Conservation (phyloP, 2,329 filamentous ascomycete genomes). For the Cladosporium sphaerospermum region DNA sequence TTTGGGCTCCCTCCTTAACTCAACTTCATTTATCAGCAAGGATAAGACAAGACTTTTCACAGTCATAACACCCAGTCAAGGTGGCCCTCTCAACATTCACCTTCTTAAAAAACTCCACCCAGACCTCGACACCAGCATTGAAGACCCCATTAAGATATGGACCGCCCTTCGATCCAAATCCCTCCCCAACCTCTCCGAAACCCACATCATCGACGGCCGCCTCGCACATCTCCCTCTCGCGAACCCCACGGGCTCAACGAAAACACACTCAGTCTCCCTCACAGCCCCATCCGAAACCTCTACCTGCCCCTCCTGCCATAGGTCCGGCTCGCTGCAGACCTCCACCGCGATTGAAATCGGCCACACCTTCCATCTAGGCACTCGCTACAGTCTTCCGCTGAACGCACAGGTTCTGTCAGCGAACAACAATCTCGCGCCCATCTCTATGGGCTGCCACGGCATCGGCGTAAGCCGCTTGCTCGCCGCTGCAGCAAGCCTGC, state of each 20-base stretch:
- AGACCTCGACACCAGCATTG: slow-evolving; percentile 65
- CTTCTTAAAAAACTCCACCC: slow-evolving; percentile 61
- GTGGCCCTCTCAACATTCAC: slow-evolving; percentile 48
- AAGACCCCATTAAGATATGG: slow-evolving; percentile 36
- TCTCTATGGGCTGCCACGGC: slow-evolving; percentile 96
- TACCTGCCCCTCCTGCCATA: slow-evolving; percentile 62
- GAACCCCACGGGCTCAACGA: background rate
- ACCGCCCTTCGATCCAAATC: slow-evolving; percentile 7
- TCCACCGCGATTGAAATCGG: slow-evolving; percentile 80
- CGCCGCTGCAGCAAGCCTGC: slow-evolving; percentile 72
- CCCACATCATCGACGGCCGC: slow-evolving; percentile 14
- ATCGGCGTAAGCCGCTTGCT: slow-evolving; percentile 90
- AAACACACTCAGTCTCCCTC: slow-evolving; percentile 49
- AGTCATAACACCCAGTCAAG: slow-evolving; percentile 43
- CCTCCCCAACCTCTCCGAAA: slow-evolving; percentile 14
- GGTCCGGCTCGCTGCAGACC: slow-evolving; percentile 53
- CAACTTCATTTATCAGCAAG: slow-evolving; percentile 44
- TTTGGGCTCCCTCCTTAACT: background rate
- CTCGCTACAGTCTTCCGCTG: slow-evolving; percentile 75
- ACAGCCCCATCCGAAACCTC: slow-evolving; percentile 63
- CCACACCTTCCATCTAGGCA: slow-evolving; percentile 91
- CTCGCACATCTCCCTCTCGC: slow-evolving; percentile 4
- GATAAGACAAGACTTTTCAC: slow-evolving; percentile 64
- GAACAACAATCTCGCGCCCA: slow-evolving; percentile 42
- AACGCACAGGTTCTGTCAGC: slow-evolving; percentile 51